Conservation (phyloP, 306 rosid species). For the Prunus fruticosa region DNA sequence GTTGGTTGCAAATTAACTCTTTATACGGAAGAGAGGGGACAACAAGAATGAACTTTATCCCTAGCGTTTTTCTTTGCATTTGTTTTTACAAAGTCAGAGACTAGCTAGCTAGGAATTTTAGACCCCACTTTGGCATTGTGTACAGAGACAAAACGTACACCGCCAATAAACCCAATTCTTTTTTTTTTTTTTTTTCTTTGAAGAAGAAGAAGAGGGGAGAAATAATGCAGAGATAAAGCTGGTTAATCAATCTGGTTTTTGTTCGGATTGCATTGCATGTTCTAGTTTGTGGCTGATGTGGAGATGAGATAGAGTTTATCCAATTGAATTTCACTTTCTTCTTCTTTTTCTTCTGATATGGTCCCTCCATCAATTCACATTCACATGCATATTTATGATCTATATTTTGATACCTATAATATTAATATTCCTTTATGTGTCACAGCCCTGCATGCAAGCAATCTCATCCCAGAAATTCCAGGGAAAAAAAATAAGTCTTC, state of each 20-base stretch:
- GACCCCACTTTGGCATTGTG: neutral
- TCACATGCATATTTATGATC: slow-evolving; percentile 39
- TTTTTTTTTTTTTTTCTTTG: no score
- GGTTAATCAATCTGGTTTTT: neutral
- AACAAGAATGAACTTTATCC: slow-evolving; percentile 15
- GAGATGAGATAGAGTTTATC: slow-evolving; percentile 57
- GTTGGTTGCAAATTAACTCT: neutral
- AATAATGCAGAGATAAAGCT: no score
- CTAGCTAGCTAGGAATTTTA: neutral
- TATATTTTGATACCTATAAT: neutral
- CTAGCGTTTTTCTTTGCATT: slow-evolving; percentile 24
- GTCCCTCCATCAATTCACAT: slow-evolving; percentile 64
- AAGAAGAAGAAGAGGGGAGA: neutral
- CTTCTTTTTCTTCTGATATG: slow-evolving; percentile 19
- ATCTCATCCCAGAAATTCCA: neutral
- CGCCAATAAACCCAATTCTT: neutral
- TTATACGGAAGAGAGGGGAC: neutral
- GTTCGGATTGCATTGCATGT: slow-evolving; percentile 10
- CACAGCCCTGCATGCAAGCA: neutral
- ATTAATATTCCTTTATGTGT: neutral
- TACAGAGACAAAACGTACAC: no score
- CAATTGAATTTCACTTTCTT: slow-evolving; percentile 30
- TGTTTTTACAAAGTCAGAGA: slow-evolving; percentile 28
- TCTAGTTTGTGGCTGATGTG: slow-evolving; percentile 43
- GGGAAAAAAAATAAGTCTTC: neutral